phyloP scores from a whole-genome alignment of 345 rosid species.

The Alliaria petiolata region DNA sequence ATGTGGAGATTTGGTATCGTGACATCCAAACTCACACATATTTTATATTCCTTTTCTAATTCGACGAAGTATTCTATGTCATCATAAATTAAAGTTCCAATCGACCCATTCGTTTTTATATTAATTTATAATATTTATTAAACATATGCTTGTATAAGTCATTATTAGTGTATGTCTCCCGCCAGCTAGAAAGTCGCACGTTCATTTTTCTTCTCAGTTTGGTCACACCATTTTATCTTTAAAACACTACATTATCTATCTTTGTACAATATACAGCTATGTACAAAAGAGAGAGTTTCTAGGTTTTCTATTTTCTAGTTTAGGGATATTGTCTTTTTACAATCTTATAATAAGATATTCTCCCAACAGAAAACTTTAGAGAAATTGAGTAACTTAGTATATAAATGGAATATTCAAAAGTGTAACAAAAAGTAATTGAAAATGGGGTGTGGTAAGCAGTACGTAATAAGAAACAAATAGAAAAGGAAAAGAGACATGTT shows the following conservation, averaged over 20 bases:
- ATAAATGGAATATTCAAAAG: too few relatives aligned
- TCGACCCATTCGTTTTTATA: neutral
- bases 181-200: neutral
- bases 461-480: neutral
- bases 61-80: neutral
- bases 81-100: neutral
- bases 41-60: neutral
- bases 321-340: too few relatives aligned
- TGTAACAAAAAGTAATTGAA: too few relatives aligned
- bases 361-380: too few relatives aligned
- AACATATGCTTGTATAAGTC: neutral
- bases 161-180: neutral
- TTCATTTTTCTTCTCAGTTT: neutral
- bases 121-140: neutral
- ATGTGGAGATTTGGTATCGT: slow-evolving; percentile 1
- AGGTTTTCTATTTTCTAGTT: too few relatives aligned
- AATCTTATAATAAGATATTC: too few relatives aligned
- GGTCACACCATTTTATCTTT: neutral
- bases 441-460: neutral
- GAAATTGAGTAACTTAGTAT: too few relatives aligned
- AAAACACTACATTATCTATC: neutral
- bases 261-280: too few relatives aligned
- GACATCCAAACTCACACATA: slow-evolving; percentile 2
- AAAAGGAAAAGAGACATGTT: neutral
- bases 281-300: too few relatives aligned